Evolutionary conservation across 148 eudicot species (phyloP).

Genomic region (Pharnaceum exiguum): DNA sequence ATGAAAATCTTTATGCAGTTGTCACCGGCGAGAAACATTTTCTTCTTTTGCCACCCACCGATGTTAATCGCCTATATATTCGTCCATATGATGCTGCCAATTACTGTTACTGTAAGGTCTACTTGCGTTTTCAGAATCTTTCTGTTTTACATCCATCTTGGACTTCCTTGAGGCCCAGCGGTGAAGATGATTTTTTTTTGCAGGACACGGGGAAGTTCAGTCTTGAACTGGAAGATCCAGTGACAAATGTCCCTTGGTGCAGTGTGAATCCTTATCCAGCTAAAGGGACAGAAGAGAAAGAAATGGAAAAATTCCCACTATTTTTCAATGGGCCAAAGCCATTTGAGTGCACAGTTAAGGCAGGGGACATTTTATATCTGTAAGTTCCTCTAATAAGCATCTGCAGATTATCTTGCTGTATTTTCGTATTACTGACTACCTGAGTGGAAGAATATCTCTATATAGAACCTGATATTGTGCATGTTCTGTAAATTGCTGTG

Average conservation of each 20-base stretch:
- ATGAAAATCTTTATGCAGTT: constrained; percentile 90
- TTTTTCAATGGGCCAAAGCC: constrained; percentile 94
- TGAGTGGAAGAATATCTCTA: no score
- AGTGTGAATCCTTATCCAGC: constrained; percentile 86
- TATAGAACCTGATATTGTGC: no score
- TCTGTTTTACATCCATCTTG: not conserved
- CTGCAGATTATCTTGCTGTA: not conserved
- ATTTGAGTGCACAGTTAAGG: constrained; percentile 83
- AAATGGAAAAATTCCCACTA: constrained; percentile 56
- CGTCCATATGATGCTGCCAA: constrained; percentile 72
- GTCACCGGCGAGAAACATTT: constrained; percentile 88
- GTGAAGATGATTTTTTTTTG: not conserved
- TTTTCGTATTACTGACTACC: not conserved
- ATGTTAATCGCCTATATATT: constrained; percentile 84
- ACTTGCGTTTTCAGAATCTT: not conserved
- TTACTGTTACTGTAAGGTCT: constrained; percentile 60
- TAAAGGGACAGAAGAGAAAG: constrained; percentile 38
- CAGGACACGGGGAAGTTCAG: constrained; percentile 65
- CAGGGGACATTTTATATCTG: constrained; percentile 93
- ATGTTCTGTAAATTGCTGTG: no score
- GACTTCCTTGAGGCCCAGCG: not conserved
- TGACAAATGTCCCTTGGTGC: constrained; percentile 82
- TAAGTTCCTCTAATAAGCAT: constrained; percentile 35
- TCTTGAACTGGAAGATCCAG: constrained; percentile 77
- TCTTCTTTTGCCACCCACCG: constrained; percentile 88